Conservation (phyloP, 495 filamentous ascomycete genomes). For the Neurospora discreta region DNA sequence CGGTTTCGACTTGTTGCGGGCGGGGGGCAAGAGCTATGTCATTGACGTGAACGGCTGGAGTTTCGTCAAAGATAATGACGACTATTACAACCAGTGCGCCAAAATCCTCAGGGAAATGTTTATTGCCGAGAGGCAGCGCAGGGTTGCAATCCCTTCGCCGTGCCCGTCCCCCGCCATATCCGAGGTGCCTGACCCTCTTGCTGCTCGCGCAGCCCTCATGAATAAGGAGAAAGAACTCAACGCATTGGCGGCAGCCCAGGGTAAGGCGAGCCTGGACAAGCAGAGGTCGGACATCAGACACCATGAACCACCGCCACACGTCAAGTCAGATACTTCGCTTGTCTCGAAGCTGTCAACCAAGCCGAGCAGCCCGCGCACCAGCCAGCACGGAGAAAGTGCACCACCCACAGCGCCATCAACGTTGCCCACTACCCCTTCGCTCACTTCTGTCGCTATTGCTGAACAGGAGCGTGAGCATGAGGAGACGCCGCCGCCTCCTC, state of each 20-base stretch:
- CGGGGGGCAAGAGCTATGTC: slow-evolving; percentile 82
- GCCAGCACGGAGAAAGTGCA: slow-evolving; percentile 24
- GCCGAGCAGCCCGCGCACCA: slow-evolving; percentile 22
- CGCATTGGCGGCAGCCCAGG: slow-evolving; percentile 16
- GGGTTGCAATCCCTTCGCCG: slow-evolving; percentile 31
- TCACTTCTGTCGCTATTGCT: background rate
- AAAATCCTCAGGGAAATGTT: slow-evolving; percentile 80
- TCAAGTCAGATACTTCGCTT: slow-evolving; percentile 9
- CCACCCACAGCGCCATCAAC: slow-evolving; percentile 33
- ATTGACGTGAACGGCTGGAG: slow-evolving; percentile 99
- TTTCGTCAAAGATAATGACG: slow-evolving; percentile 98
- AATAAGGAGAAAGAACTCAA: slow-evolving; percentile 25
- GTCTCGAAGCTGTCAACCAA: slow-evolving; percentile 22
- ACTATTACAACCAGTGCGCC: slow-evolving; percentile 90
- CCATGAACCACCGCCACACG: slow-evolving; percentile 1
- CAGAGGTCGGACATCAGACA: slow-evolving; percentile 8
- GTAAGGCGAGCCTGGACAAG: slow-evolving; percentile 25
- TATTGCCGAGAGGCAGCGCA: slow-evolving; percentile 53
- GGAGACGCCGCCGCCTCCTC: slow-evolving; percentile 55
- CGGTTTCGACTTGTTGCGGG: slow-evolving; percentile 89
- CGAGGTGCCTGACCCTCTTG: slow-evolving; percentile 29
- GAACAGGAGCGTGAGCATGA: slow-evolving; percentile 7
- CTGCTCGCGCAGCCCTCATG: slow-evolving; percentile 17
- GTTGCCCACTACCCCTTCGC: slow-evolving; percentile 29
- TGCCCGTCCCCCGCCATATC: slow-evolving; percentile 33